These are phyloP conservation scores for Plasmopara viticola DNA, from an alignment of 352 stramenopile genomes.

Conservation along the genomic window DNA sequence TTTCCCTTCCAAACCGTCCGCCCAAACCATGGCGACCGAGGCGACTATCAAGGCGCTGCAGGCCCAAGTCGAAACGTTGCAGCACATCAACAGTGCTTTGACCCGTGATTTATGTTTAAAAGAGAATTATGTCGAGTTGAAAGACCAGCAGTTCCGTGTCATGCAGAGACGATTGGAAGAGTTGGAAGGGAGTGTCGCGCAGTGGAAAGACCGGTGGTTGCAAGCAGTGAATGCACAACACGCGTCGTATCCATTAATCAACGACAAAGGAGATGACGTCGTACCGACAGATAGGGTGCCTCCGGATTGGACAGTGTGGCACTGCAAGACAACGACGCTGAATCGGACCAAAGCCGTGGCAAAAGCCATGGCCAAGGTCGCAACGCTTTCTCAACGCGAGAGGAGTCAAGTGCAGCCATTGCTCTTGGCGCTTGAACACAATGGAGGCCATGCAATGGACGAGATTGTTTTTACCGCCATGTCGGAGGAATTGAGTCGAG, in stretches of 20 bases:
- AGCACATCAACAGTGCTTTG: constrained; percentile 51
- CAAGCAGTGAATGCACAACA: constrained; percentile 36
- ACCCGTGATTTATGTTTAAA: constrained; percentile 62
- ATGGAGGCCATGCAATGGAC: constrained; percentile 1
- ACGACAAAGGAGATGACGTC: constrained; percentile 1
- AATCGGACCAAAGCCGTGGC: constrained; percentile 24
- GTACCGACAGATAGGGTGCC: not conserved
- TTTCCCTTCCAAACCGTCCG: too few relatives aligned
- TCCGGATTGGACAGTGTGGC: constrained; percentile 31
- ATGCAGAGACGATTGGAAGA: constrained; percentile 68
- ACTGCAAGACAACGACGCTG: constrained; percentile 18
- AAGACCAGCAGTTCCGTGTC: constrained; percentile 69
- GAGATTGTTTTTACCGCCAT: constrained; percentile 46
- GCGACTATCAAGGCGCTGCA: constrained; percentile 30
- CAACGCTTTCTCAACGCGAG: constrained; percentile 42
- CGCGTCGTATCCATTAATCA: not conserved
- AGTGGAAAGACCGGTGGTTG: constrained; percentile 65
- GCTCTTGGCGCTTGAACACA: constrained; percentile 22
- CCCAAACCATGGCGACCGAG: not conserved
- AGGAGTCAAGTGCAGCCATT: constrained; percentile 47
- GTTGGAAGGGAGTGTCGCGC: constrained; percentile 41
- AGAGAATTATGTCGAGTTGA: constrained; percentile 67
- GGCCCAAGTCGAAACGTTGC: constrained; percentile 48
- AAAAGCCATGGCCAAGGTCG: constrained; percentile 34
- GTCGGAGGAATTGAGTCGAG: constrained; percentile 43